Base-by-base conservation (phyloP, 2,329 filamentous ascomycete genomes). In the Blastomyces silverae region DNA sequence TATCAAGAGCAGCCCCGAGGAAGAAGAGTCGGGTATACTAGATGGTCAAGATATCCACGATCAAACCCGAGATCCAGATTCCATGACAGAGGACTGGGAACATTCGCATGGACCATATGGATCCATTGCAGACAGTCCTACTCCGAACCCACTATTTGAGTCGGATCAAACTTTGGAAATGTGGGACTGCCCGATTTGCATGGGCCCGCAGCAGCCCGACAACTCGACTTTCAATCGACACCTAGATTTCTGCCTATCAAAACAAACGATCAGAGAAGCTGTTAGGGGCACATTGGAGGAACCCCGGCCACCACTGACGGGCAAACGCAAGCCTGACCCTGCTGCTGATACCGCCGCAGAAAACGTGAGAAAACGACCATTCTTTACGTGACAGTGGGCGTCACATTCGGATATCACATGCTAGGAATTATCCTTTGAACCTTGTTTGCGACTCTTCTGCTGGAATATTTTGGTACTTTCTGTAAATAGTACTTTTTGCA, bases 131-230 rank as follows among this genome's bases (percentile, higher is more conserved):
- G 22, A 13, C 11, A 39, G 39, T 25, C 34, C 39, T 59, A 25
- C 44, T 28, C 25, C 7, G 20, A 25, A 59, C 20, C 57, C 39
- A 17, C 1, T 25, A 7, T 15, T 22, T 46, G n/a, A 59, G 34
- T 46, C 25, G 39, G 57, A 59, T 42, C 57, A 65, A 20, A n/a
- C 25, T 22, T 28, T 60, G 34, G 67, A 69, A 7, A 64, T 61
- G 75, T 97, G 92, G 92, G 83, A 88, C 48, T 99, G 94, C 75
- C 94, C 94, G 0, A 90, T 97, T 56, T 99, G 94, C 75, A 78
- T 80, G n/a, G 81, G 88, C 20, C 87, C 90, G 0, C 92, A 97
- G 72, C 72, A 80, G 0, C 85, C 91, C 0, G 83, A 93, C 61
- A 91, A 97, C 73, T 83, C 82, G 57, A 79, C 79, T 0, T 96